These are phyloP conservation scores for Paradendryphiella salina DNA, from an alignment of 2,329 filamentous ascomycete genomes.

Conservation along the genomic window DNA sequence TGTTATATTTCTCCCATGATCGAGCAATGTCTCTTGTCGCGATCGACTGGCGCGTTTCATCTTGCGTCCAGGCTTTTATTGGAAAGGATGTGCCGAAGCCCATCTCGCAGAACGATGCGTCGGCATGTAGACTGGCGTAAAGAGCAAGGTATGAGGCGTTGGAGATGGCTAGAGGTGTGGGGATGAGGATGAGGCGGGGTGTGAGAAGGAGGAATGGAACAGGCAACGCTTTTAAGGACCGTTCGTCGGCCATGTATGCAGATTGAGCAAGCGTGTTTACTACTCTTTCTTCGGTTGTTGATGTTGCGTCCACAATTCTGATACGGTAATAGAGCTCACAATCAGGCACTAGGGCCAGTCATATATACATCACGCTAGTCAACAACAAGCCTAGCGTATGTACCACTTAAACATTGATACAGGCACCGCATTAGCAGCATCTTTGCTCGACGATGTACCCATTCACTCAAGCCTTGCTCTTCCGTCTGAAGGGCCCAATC, in stretches of 20 bases:
- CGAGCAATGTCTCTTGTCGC: slow-evolving; percentile 16
- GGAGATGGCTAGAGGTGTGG: slow-evolving; percentile 1
- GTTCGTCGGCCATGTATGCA: neutral
- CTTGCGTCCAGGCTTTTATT: slow-evolving; percentile 4
- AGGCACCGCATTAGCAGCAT: too few relatives aligned
- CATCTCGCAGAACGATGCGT: neutral
- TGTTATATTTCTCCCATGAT: slow-evolving; percentile 15
- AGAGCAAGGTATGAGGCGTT: neutral
- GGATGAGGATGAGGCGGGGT: slow-evolving; percentile 1
- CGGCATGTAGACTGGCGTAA: slow-evolving; percentile 1
- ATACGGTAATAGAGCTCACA: neutral
- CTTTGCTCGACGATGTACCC: too few relatives aligned
- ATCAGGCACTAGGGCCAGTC: neutral
- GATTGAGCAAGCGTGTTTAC: too few relatives aligned
- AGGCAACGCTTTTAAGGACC: neutral
- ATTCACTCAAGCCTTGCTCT: neutral
- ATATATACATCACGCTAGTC: neutral
- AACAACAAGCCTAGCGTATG: neutral
- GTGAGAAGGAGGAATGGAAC: neutral
- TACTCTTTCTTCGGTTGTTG: too few relatives aligned
- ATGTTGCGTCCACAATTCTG: too few relatives aligned
- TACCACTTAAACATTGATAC: too few relatives aligned
- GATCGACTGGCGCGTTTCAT: slow-evolving; percentile 16
- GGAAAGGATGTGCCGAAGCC: neutral
- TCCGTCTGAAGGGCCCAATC: slow-evolving; percentile 13